Conservation (phyloP, 768 basidiomycete genomes). For the Porpolomopsis calyptriformis region DNA sequence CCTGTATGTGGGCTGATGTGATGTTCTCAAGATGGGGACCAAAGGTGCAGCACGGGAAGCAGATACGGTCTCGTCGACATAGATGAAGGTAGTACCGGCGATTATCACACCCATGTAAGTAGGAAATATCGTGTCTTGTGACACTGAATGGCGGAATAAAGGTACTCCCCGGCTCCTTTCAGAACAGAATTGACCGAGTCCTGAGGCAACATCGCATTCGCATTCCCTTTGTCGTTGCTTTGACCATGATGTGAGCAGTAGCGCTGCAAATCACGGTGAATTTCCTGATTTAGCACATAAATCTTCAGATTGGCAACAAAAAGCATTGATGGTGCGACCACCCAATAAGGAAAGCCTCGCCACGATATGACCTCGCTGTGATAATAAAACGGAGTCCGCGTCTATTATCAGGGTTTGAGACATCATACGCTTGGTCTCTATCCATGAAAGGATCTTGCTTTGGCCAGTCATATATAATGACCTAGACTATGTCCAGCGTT, state of each 20-base stretch:
- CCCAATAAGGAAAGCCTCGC: background rate
- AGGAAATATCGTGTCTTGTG: background rate
- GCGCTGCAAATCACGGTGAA: background rate
- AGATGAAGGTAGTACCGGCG: background rate
- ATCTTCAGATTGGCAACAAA: background rate
- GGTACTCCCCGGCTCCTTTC: too few species aligned
- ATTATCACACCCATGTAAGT: background rate
- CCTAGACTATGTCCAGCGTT: background rate
- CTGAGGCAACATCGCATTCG: too few species aligned
- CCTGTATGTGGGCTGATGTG: background rate
- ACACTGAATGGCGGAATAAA: background rate
- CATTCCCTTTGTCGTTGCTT: background rate
- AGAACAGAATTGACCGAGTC: too few species aligned
- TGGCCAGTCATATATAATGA: background rate
- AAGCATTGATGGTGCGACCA: background rate
- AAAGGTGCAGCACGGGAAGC: constrained; percentile 2
- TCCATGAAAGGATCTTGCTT: constrained; percentile 2
- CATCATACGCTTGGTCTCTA: background rate
- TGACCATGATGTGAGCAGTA: too few species aligned
- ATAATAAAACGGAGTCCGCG: background rate
- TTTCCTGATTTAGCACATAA: background rate
- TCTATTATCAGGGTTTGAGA: too few species aligned
- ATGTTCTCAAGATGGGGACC: constrained; percentile 1
- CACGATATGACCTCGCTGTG: background rate
- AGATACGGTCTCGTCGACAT: constrained; percentile 3